Percentiles rank a stretch among this genome's conserved stretches.
Evolutionary conservation across 176 grass and related monocot species (phyloP).

Genomic region (Melocanna baccifera): DNA sequence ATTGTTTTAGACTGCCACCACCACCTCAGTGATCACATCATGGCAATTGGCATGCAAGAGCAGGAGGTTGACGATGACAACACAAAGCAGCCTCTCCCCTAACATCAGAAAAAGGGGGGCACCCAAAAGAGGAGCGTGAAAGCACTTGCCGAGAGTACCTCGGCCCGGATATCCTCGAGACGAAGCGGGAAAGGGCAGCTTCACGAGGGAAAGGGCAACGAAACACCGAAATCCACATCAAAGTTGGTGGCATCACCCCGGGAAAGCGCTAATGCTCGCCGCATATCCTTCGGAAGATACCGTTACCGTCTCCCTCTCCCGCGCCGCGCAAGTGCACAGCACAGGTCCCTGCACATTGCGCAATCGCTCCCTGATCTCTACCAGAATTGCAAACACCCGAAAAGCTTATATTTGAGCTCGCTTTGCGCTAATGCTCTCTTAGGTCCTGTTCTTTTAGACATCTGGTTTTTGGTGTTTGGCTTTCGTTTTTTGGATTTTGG

Average conservation of each 20-base stretch:
- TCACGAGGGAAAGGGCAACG: slow-evolving; percentile 4
- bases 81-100: neutral
- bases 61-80: slow-evolving; percentile 24
- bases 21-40: neutral
- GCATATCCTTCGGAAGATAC: slow-evolving; percentile 60
- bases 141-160: slow-evolving; percentile 19
- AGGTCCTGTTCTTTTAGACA: no score
- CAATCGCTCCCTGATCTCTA: neutral
- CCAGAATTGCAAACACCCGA: neutral
- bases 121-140: slow-evolving; percentile 29
- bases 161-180: slow-evolving; percentile 56
- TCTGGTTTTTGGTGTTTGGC: no score
- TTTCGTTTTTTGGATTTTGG: no score
- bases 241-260: slow-evolving; percentile 52
- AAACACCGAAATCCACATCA: slow-evolving; percentile 33
- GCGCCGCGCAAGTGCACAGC: neutral
- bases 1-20: neutral
- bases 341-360: neutral
- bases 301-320: slow-evolving; percentile 10
- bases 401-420: neutral
- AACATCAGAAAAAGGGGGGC: neutral
- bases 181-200: slow-evolving; percentile 25
- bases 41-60: neutral
- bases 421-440: neutral
- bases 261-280: slow-evolving; percentile 42